phyloP scores from a whole-genome alignment of 2,329 filamentous ascomycete genomes.

The Fusarium vanettenii region DNA sequence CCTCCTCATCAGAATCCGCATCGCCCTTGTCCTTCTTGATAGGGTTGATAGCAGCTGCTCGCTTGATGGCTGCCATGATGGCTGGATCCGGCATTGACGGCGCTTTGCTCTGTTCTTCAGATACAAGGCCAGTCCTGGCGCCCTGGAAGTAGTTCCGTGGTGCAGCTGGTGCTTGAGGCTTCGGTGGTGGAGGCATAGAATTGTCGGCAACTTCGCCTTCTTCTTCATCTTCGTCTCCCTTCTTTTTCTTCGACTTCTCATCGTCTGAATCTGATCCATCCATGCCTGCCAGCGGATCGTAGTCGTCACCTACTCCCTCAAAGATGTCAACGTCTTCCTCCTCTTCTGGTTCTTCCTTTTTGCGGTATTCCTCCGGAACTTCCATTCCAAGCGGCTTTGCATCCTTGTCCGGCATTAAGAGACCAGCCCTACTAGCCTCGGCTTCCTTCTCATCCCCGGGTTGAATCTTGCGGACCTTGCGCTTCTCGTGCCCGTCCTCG shows the following conservation, averaged over 20 bases:
- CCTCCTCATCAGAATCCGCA: slow-evolving; percentile 43
- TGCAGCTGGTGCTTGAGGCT: slow-evolving; percentile 51
- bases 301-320: slow-evolving; percentile 73
- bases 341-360: slow-evolving; percentile 59
- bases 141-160: slow-evolving; percentile 72
- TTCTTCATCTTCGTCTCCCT: slow-evolving; percentile 34
- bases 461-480: slow-evolving; percentile 69
- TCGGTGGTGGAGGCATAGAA: slow-evolving; percentile 61
- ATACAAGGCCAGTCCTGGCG: slow-evolving; percentile 65
- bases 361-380: slow-evolving; percentile 68
- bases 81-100: slow-evolving; percentile 78
- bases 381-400: slow-evolving; percentile 73
- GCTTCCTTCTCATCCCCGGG: slow-evolving; percentile 52
- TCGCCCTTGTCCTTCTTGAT: slow-evolving; percentile 52
- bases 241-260: slow-evolving; percentile 43
- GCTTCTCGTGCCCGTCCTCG: slow-evolving; percentile 73
- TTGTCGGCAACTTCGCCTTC: slow-evolving; percentile 37
- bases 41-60: slow-evolving; percentile 76
- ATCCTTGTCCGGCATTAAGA: slow-evolving; percentile 66
- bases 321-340: slow-evolving; percentile 74
- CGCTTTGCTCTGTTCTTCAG: slow-evolving; percentile 61
- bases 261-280: slow-evolving; percentile 59
- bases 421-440: slow-evolving; percentile 51
- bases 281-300: slow-evolving; percentile 73
- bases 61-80: slow-evolving; percentile 86